Conservation (phyloP, 1,139 yeast species). For the Taiozyma sp. region DNA sequence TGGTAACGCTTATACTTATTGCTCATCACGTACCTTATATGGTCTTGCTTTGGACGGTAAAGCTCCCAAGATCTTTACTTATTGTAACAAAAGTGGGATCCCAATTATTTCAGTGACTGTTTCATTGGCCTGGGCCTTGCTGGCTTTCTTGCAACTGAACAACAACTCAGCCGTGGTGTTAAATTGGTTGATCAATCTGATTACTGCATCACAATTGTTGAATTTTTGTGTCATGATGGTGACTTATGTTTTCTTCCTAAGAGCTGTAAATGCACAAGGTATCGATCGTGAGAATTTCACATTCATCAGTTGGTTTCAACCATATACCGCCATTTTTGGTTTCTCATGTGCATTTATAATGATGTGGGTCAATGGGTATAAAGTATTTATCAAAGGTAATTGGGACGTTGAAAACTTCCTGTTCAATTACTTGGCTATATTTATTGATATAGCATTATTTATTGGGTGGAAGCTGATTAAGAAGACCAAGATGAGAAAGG, state of each 20-base stretch:
- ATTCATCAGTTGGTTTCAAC: conserved; percentile 53
- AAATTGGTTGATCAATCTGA: conserved; percentile 69
- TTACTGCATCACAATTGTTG: conserved; percentile 76
- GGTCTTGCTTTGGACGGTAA: conserved; percentile 60
- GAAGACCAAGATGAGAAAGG: conserved; percentile 39
- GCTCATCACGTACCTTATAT: conserved; percentile 54
- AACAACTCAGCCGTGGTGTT: conserved; percentile 60
- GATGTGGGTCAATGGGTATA: conserved; percentile 65
- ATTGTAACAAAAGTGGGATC: conserved; percentile 48
- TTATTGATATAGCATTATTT: conserved; percentile 54
- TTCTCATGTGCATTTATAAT: conserved; percentile 43
- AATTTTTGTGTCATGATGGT: conserved; percentile 63
- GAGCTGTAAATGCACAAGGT: conserved; percentile 57
- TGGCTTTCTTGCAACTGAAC: conserved; percentile 52
- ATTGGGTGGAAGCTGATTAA: conserved; percentile 50
- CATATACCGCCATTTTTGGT: conserved; percentile 51
- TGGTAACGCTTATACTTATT: conserved; percentile 67
- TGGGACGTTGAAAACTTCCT: conserved; percentile 62
- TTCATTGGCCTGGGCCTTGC: conserved; percentile 40
- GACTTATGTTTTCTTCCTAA: conserved; percentile 60
- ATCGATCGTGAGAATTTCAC: conserved; percentile 53
- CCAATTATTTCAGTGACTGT: conserved; percentile 40
- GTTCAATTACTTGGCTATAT: conserved; percentile 65
- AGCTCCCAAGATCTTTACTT: conserved; percentile 52
- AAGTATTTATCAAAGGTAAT: conserved; percentile 57